Percentiles rank a stretch among this genome's conserved stretches.
Conservation (phyloP, 208 protist species). For the Hexamita inflata region DNA sequence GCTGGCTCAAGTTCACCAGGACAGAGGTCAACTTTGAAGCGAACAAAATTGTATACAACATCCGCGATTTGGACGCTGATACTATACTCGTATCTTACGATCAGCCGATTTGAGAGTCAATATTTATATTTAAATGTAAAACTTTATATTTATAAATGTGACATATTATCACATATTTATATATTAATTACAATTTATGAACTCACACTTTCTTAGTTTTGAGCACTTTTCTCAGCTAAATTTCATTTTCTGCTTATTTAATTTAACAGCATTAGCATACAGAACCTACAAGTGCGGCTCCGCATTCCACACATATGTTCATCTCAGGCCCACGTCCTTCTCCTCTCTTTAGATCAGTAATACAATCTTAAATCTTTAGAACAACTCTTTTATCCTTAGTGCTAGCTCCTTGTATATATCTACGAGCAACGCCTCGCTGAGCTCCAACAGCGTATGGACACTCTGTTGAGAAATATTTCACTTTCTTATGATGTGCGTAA, state of each 20-base stretch:
- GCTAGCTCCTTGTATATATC: background rate
- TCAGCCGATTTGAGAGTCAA: too few relatives aligned
- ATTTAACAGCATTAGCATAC: constrained; percentile 9
- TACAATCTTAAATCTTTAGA: background rate
- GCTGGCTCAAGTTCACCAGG: too few relatives aligned
- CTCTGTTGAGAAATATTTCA: constrained; percentile 89
- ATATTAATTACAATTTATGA: too few relatives aligned
- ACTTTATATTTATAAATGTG: too few relatives aligned
- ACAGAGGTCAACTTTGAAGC: too few relatives aligned
- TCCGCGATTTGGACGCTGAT: too few relatives aligned
- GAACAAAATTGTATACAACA: too few relatives aligned
- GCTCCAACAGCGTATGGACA: constrained; percentile 73
- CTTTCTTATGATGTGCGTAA: constrained; percentile 77
- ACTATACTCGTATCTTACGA: too few relatives aligned
- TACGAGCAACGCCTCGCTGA: constrained; percentile 55
- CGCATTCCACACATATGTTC: background rate
- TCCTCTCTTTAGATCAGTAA: background rate
- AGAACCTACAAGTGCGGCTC: background rate
- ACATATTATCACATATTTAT: too few relatives aligned
- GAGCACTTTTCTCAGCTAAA: background rate
- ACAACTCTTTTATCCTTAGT: background rate
- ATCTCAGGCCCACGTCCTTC: background rate
- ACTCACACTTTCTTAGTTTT: too few relatives aligned
- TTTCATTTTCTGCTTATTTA: background rate
- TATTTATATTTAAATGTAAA: too few relatives aligned